Conservation (phyloP, 1,139 yeast genomes). For the Schizosaccharomyces versatilis region DNA sequence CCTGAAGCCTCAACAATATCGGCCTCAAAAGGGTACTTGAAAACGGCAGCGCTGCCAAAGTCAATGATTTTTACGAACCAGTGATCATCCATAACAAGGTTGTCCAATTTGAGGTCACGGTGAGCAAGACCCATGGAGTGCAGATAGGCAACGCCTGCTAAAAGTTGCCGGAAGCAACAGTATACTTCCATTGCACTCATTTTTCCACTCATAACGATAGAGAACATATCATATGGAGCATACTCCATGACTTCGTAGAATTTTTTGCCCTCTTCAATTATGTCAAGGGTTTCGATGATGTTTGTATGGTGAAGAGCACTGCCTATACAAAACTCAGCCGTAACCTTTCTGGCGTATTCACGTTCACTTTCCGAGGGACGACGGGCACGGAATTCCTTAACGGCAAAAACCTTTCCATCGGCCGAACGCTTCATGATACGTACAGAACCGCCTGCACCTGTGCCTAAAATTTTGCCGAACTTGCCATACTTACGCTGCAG, state of each 20-base stretch:
- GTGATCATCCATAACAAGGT: slow-evolving; percentile 67
- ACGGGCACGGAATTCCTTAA: slow-evolving; percentile 80
- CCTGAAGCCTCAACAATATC: slow-evolving; percentile 68
- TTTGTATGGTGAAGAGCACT: slow-evolving; percentile 87
- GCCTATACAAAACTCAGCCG: slow-evolving; percentile 93
- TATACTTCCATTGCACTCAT: slow-evolving; percentile 71
- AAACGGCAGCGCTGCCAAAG: slow-evolving; percentile 89
- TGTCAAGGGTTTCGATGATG: slow-evolving; percentile 80
- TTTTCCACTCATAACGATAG: slow-evolving; percentile 89
- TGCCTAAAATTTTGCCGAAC: slow-evolving; percentile 72
- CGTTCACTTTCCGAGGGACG: slow-evolving; percentile 63
- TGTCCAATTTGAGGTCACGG: slow-evolving; percentile 82
- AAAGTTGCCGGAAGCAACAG: slow-evolving; percentile 72
- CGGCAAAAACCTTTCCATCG: slow-evolving; percentile 77
- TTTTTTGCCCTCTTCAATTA: slow-evolving; percentile 63
- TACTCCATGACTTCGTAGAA: slow-evolving; percentile 94
- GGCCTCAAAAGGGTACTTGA: slow-evolving; percentile 72
- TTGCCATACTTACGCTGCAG: slow-evolving; percentile 70
- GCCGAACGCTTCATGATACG: slow-evolving; percentile 60
- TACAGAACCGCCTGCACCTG: slow-evolving; percentile 97
- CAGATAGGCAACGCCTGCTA: slow-evolving; percentile 62
- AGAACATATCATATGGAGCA: slow-evolving; percentile 77
- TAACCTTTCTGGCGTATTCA: slow-evolving; percentile 84
- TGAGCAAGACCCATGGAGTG: slow-evolving; percentile 83
- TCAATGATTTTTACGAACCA: slow-evolving; percentile 85